Conservation (phyloP, 2,329 filamentous ascomycete species). For the Simplicillium sp. region DNA sequence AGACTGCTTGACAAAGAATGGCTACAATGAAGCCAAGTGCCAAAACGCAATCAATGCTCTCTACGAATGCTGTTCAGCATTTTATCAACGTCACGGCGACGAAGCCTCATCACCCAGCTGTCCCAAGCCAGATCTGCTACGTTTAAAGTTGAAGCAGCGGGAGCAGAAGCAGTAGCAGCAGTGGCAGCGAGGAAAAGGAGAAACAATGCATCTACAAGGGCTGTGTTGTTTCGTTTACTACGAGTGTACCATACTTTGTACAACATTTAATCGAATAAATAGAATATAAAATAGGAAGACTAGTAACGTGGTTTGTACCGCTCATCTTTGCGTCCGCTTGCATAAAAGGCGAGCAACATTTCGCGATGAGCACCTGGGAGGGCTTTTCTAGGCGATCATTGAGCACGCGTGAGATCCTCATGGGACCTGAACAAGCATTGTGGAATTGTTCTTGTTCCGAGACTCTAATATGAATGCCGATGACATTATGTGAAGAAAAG, state of each 20-base stretch:
- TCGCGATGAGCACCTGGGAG: conserved; percentile 52
- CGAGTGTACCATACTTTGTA: not conserved
- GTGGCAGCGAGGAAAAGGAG: conserved; percentile 11
- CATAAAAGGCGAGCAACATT: conserved; percentile 47
- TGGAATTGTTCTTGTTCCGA: conserved; percentile 74
- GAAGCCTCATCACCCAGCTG: conserved; percentile 71
- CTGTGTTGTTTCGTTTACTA: not conserved
- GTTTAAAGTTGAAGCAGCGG: conserved; percentile 77
- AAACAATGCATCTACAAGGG: not conserved
- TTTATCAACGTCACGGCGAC: conserved; percentile 74
- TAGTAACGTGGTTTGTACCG: conserved; percentile 27
- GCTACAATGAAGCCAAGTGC: conserved; percentile 80
- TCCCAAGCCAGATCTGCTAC: conserved; percentile 70
- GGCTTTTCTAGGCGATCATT: conserved; percentile 85
- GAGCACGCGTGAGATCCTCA: conserved; percentile 87
- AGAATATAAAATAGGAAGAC: not conserved
- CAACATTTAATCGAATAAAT: not conserved
- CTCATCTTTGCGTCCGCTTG: conserved; percentile 35
- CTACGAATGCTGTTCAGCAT: conserved; percentile 87
- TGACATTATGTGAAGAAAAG: conserved; percentile 62
- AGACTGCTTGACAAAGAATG: conserved; percentile 80
- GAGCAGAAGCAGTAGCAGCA: conserved; percentile 20
- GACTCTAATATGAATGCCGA: conserved; percentile 98
- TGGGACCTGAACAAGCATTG: conserved; percentile 89
- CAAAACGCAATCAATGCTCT: conserved; percentile 68